A percentile compares a stretch with the other conserved stretches of the same genome.
These are phyloP conservation scores for Hylodesmum podocarpum DNA, from an alignment of 306 rosid genomes.

Conservation along the genomic window DNA sequence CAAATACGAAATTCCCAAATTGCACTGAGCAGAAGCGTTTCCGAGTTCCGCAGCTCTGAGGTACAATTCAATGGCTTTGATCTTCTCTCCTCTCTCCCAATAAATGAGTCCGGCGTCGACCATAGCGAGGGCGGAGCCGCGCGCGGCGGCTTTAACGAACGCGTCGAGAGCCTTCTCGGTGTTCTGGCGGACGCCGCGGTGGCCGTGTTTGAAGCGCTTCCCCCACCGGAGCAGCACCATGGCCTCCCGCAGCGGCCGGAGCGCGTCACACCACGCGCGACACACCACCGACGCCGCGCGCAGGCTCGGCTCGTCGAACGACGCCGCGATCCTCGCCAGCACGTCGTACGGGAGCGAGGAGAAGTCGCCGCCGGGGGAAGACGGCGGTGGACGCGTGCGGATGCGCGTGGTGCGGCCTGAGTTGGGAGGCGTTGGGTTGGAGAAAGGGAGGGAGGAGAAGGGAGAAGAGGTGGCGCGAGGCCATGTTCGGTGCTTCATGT, in stretches of 20 bases:
- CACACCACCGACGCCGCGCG: conserved; percentile 70
- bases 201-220: conserved; percentile 83
- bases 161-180: conserved; percentile 65
- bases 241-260: conserved; percentile 69
- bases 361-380: conserved; percentile 36
- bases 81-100: conserved; percentile 71
- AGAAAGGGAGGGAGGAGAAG: conserved; percentile 45
- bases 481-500: conserved; percentile 59
- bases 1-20: conserved; percentile 78
- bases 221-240: conserved; percentile 68
- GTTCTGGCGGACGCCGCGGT: conserved; percentile 47
- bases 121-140: conserved; percentile 78
- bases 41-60: conserved; percentile 67
- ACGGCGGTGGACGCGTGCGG: conserved; percentile 9
- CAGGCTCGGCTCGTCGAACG: conserved; percentile 60
- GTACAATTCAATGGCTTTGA: conserved; percentile 56
- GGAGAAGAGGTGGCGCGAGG: conserved; percentile 45
- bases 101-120: conserved; percentile 85
- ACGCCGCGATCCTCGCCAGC: conserved; percentile 50
- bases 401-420: conserved; percentile 25
- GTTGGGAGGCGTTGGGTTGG: not conserved
- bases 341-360: conserved; percentile 73
- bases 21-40: conserved; percentile 75
- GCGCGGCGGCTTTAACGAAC: conserved; percentile 67
- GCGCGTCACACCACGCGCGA: conserved; percentile 75